Conservation (phyloP, 306 rosid species). For the Prunus dulcis region DNA sequence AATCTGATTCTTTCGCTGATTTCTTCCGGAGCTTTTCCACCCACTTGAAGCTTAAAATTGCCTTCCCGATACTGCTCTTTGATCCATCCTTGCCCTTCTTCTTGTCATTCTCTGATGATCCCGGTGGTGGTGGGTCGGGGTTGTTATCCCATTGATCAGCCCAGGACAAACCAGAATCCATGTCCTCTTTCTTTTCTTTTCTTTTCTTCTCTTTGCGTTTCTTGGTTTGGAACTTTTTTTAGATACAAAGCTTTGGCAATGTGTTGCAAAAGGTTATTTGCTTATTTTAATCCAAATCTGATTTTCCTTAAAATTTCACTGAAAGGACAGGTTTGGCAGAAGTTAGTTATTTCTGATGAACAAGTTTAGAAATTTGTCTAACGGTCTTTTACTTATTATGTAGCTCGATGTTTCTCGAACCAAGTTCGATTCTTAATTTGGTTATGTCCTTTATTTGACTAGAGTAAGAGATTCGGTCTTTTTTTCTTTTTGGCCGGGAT, state of each 20-base stretch:
- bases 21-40: conserved; percentile 50
- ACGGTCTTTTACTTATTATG: conserved; percentile 15
- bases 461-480: not conserved
- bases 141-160: conserved; percentile 76
- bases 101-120: conserved; percentile 37
- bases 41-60: conserved; percentile 56
- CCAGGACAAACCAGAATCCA: conserved; percentile 65
- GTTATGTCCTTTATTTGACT: not conserved
- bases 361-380: conserved; percentile 5
- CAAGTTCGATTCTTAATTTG: conserved; percentile 7
- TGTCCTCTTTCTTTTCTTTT: not conserved
- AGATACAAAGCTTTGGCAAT: conserved; percentile 3
- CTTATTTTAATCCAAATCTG: conserved; percentile 20
- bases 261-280: not conserved
- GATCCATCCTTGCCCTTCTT: conserved; percentile 50
- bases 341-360: conserved; percentile 17
- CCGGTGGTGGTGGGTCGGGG: conserved; percentile 41
- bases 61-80: conserved; percentile 38
- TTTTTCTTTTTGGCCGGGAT: not conserved
- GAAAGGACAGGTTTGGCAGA: conserved; percentile 1
- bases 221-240: not conserved
- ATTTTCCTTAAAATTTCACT: conserved; percentile 3
- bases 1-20: conserved; percentile 23
- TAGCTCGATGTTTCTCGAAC: not conserved
- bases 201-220: not conserved